Evolutionary conservation across 1,284 basidiomycete species (phyloP), one percentile per base, ranked within the genome.

Genomic region (Puccinia triticina): DNA sequence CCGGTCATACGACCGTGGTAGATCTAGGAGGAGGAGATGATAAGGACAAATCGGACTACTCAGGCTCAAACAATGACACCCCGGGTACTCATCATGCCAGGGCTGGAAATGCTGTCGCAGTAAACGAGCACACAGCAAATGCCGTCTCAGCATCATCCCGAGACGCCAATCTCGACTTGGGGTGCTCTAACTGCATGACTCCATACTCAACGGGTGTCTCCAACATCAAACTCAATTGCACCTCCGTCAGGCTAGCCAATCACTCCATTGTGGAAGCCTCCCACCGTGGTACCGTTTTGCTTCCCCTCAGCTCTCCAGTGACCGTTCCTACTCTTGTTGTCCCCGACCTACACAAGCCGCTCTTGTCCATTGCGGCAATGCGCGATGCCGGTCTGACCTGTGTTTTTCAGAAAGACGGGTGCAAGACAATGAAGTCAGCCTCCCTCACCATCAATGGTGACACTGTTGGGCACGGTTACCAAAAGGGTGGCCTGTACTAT

Each of bases 141-240:
- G 34, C 64, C 64, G 21, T 26, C 11, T 1, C 40, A 8, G 12
- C 34, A 5, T 2, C 34, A 21, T 40, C 37, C 3, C 3, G n/a
- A 5, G 21, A n/a, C 8, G 64, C 32, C 2, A 53, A 73, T 26
- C 23, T 40, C 16, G 46, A 50, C 43, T 21, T n/a, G 2, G 71
- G 71, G 1, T 50, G 23, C 32, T 50, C 71, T 18, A 50, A 34
- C 18, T 73, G 21, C 5, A 73, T 73, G 71, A 73, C 71, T 18
- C 71, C 71, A 4, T 40, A 11, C 10, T 18, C 14, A 4, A 2
- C 1, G 64, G 16, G 7, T 34, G 2, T n/a, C 23, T 11, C 40
- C 23, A 67, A 40, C 11, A 21, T 34, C 64, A 26, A 67, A 14
- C 7, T 7, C 2, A n/a, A n/a, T n/a, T n/a, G n/a, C n/a, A 67